Evolutionary conservation across 2,329 filamentous ascomycete species (phyloP).

Genomic region (Delphinella strobiligena): DNA sequence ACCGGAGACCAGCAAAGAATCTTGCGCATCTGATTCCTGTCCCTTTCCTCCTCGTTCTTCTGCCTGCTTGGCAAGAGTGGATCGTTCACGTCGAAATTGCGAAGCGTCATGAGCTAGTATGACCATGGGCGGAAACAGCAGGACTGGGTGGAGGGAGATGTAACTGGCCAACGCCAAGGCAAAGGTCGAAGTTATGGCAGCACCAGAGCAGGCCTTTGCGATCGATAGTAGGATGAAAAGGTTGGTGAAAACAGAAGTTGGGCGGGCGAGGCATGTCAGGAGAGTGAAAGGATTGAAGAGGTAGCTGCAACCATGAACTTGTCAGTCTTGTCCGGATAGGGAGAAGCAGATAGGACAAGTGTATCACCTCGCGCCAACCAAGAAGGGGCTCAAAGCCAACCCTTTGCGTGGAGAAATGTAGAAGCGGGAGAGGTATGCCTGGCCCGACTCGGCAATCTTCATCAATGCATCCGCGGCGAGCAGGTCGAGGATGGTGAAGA

Average conservation of each 20-base stretch:
- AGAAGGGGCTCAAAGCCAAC: slow-evolving; percentile 40
- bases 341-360: neutral
- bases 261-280: slow-evolving; percentile 77
- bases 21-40: slow-evolving; percentile 7
- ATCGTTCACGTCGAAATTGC: slow-evolving; percentile 8
- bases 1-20: slow-evolving; percentile 16
- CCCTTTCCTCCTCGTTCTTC: neutral
- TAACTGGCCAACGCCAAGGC: slow-evolving; percentile 81
- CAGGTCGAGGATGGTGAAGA: slow-evolving; percentile 74
- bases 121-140: slow-evolving; percentile 72
- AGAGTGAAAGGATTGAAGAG: slow-evolving; percentile 93
- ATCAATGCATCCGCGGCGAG: slow-evolving; percentile 69
- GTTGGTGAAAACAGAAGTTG: slow-evolving; percentile 80
- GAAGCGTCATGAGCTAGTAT: slow-evolving; percentile 62
- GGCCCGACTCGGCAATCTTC: slow-evolving; percentile 68
- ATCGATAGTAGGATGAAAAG: slow-evolving; percentile 78
- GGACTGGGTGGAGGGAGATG: slow-evolving; percentile 78
- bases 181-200: slow-evolving; percentile 62
- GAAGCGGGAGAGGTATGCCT: slow-evolving; percentile 58
- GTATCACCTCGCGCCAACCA: neutral
- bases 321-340: slow-evolving; percentile 12
- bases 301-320: slow-evolving; percentile 49
- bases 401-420: slow-evolving; percentile 68
- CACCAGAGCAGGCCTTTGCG: slow-evolving; percentile 64
- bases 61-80: neutral